Conservation (phyloP, 768 basidiomycete species). For the Leccinum fibrillosum region DNA sequence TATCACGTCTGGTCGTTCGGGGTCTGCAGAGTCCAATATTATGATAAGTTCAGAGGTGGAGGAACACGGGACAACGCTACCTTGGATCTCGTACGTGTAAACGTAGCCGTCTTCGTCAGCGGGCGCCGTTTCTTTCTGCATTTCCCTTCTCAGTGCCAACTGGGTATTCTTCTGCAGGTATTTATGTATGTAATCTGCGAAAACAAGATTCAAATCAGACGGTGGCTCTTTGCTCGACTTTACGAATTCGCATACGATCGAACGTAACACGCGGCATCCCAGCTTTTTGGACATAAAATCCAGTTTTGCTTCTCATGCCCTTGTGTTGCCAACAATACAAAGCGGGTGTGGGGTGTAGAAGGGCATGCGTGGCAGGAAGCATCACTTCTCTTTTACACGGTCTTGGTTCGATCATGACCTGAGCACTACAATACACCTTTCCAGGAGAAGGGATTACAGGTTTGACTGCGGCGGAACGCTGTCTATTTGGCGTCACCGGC, state of each 20-base stretch:
- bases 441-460: slow-evolving; percentile 16
- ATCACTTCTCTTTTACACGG: slow-evolving; percentile 62
- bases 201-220: slow-evolving; percentile 5
- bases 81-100: slow-evolving; percentile 77
- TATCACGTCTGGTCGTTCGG: slow-evolving; percentile 38
- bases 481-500: slow-evolving; percentile 15
- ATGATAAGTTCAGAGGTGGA: background rate
- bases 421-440: slow-evolving; percentile 54
- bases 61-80: slow-evolving; percentile 33
- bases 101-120: slow-evolving; percentile 74
- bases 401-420: slow-evolving; percentile 56
- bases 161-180: slow-evolving; percentile 64
- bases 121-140: slow-evolving; percentile 49
- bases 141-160: slow-evolving; percentile 49
- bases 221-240: background rate
- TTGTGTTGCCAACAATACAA: slow-evolving; percentile 66
- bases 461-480: slow-evolving; percentile 20
- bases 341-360: slow-evolving; percentile 26
- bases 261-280: slow-evolving; percentile 51
- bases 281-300: slow-evolving; percentile 54
- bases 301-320: slow-evolving; percentile 49
- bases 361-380: slow-evolving; percentile 28
- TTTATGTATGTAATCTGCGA: slow-evolving; percentile 63
- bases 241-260: slow-evolving; percentile 38
- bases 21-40: slow-evolving; percentile 25